A percentile compares a stretch with the other conserved stretches of the same genome.
phyloP scores from a whole-genome alignment of 2,329 filamentous ascomycete genomes.

The Fusarium subtropicale region DNA sequence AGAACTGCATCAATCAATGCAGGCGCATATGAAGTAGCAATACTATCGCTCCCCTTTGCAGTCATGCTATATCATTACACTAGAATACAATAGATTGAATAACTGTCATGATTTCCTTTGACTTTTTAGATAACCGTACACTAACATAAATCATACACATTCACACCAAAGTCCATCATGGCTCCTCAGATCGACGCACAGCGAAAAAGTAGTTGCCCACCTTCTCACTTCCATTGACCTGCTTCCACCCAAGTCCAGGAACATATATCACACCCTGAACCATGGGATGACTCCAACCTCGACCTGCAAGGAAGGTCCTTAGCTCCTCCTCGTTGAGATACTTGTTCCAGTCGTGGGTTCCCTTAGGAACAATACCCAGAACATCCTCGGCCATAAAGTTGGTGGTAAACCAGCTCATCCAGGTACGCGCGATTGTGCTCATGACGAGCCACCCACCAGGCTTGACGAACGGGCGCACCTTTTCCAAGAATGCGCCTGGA shows the following conservation, averaged over 20 bases:
- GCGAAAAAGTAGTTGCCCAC: conserved; percentile 98
- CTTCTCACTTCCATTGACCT: conserved; percentile 82
- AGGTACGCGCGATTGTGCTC: conserved; percentile 91
- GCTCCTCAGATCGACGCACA: conserved; percentile 64
- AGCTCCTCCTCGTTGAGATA: conserved; percentile 92
- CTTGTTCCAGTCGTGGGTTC: conserved; percentile 96
- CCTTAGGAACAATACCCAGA: conserved; percentile 85
- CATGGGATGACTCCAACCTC: conserved; percentile 69
- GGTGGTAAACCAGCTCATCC: conserved; percentile 90
- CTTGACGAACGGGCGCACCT: conserved; percentile 79
- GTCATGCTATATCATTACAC: conserved; percentile 18
- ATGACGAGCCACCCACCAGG: conserved; percentile 94
- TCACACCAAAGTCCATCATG: conserved; percentile 11
- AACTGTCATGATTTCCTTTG: neutral
- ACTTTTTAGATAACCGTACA: conserved; percentile 15
- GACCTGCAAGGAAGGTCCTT: conserved; percentile 63
- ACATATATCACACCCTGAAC: conserved; percentile 90
- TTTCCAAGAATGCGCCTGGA: conserved; percentile 78
- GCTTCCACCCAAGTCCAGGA: conserved; percentile 89
- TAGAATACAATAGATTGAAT: conserved; percentile 29
- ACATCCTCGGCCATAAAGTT: conserved; percentile 92
- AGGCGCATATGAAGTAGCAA: neutral
- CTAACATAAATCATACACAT: conserved; percentile 26
- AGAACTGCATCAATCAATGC: neutral
- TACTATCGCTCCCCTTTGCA: neutral